Evolutionary conservation across 2,329 filamentous ascomycete genomes (phyloP).

Genomic region (Hirsutella minnesotensis): DNA sequence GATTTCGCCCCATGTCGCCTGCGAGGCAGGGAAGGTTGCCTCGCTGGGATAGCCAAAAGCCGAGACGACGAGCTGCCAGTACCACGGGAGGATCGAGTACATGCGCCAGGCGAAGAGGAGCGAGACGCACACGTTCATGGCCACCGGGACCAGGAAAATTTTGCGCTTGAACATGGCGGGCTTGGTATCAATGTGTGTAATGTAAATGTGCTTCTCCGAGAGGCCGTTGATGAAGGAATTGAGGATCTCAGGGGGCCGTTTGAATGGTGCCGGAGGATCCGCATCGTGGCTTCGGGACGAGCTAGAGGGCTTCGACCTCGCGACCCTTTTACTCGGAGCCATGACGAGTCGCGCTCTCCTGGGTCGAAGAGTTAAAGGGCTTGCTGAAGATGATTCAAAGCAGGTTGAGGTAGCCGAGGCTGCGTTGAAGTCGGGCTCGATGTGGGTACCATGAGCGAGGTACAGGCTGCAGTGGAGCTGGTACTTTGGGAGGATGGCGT

Average conservation of each 20-base stretch:
- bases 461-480: no score
- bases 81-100: slow-evolving; percentile 59
- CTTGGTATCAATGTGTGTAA: slow-evolving; percentile 70
- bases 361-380: no score
- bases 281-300: slow-evolving; percentile 10
- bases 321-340: slow-evolving; percentile 21
- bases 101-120: slow-evolving; percentile 55
- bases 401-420: no score
- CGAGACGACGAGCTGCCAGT: slow-evolving; percentile 54
- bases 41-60: slow-evolving; percentile 55
- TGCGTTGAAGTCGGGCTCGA: no score
- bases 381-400: no score
- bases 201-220: slow-evolving; percentile 61
- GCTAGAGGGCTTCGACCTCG: slow-evolving; percentile 17
- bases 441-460: no score
- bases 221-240: slow-evolving; percentile 55
- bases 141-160: slow-evolving; percentile 68
- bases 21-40: slow-evolving; percentile 48
- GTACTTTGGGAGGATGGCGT: not conserved
- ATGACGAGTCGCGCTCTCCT: slow-evolving; percentile 6
- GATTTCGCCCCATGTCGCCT: slow-evolving; percentile 45
- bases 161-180: slow-evolving; percentile 63
- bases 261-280: slow-evolving; percentile 53
- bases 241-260: slow-evolving; percentile 49
- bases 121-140: slow-evolving; percentile 61